A percentile compares a stretch with the other conserved stretches of the same genome.
Conservation (phyloP, 192 early-diverging fungal genomes). For the Umbelopsis vinacea region DNA sequence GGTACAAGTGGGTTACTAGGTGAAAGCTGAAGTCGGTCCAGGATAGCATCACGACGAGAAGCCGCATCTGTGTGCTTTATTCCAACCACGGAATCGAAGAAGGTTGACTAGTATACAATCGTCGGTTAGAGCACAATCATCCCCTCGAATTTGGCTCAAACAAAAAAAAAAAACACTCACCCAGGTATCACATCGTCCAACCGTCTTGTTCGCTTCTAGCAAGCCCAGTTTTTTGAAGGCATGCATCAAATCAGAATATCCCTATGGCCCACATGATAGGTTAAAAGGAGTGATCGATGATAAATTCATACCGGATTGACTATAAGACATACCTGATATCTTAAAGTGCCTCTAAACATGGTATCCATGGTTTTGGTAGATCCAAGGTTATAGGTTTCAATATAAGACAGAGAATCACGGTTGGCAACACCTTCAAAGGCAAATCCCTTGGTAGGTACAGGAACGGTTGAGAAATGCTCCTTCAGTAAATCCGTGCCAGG, state of each 20-base stretch:
- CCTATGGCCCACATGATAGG: conserved; percentile 39
- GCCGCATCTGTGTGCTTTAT: background rate
- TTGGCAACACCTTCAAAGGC: conserved; percentile 94
- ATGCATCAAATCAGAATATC: conserved; percentile 88
- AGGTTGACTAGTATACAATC: background rate
- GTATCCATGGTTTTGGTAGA: conserved; percentile 73
- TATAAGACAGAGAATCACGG: conserved; percentile 90
- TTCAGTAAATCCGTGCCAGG: conserved; percentile 69
- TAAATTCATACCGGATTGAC: background rate
- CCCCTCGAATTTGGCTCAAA: too few species aligned
- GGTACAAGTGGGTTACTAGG: conserved; percentile 47
- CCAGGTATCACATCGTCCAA: conserved; percentile 42
- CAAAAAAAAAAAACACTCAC: conserved; percentile 39
- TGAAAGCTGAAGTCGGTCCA: conserved; percentile 43
- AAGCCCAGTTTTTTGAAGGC: conserved; percentile 80
- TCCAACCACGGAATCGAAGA: conserved; percentile 4
- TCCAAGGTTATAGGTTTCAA: conserved; percentile 82
- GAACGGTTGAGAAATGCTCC: conserved; percentile 71
- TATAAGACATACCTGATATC: conserved; percentile 65
- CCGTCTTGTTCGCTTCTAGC: conserved; percentile 57
- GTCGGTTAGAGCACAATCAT: too few species aligned
- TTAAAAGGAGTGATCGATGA: background rate
- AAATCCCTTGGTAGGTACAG: conserved; percentile 81
- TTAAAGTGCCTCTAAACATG: conserved; percentile 95
- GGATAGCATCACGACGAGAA: conserved; percentile 36